Evolutionary conservation across 2,329 filamentous ascomycete species (phyloP), one percentile per base, ranked within the genome.

Genomic region (Aspergillus phoenicis): DNA sequence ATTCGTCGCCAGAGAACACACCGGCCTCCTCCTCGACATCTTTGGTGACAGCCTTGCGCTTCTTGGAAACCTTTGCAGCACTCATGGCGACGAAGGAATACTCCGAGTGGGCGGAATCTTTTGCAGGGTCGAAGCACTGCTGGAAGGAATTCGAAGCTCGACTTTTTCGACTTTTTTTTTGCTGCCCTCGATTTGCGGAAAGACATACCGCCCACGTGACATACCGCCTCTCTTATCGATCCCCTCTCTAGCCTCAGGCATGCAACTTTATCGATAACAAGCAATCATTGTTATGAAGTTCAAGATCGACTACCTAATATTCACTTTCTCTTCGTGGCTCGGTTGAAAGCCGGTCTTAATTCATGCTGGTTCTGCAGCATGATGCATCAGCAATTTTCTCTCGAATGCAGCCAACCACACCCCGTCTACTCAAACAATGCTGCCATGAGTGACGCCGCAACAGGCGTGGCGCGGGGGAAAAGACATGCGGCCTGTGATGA

Each of bases 21-120:
- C 84, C 80, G 13, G 80, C 77, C 53, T 77, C 74, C 60, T 79
- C 79, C 51, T 81, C 78, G 17, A 81, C 77, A 67, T 86, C 85
- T 33, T 81, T 80, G 24, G 81, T 83, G 20, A 85, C 81, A 62
- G 85, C 84, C 77, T 90, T 91, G 66, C 89, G 85, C 81, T 91
- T 91, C 74, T 85, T 82, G 33, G 78, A 81, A 49, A 74, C 69
- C 60, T 78, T 76, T 65, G 68, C 67, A 58, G 68, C 64, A 62
- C 72, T 69, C 76, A 79, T 79, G 60, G 60, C 67, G 64, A 62
- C 30, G 58, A 60, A 41, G 30, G 17, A 55, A 41, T 43, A 55
- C 55, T 43, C 52, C n/a, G 33, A 43, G 28, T 15, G 7, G 20
- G 52, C 52, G 20, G 33, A 13, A 24, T 30, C 13, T 15, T 20